phyloP scores from a whole-genome alignment of 768 basidiomycete species.

The Kwoniella botswanensis region DNA sequence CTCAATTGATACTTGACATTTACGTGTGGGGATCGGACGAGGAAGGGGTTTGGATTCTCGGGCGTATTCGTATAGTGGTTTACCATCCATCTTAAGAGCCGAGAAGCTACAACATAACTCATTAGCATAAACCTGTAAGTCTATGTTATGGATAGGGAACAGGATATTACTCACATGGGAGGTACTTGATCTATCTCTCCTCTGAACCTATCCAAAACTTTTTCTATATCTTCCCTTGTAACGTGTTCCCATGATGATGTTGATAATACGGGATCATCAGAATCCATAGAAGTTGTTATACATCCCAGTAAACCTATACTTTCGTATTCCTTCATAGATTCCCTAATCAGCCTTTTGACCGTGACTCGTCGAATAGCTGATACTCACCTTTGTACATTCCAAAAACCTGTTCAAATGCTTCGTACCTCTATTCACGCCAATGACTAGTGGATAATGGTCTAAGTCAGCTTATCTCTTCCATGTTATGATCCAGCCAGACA shows the following conservation, averaged over 20 bases:
- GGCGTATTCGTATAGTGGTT: slow-evolving; percentile 92
- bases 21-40: slow-evolving; percentile 86
- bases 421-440: slow-evolving; percentile 87
- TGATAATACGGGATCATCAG: slow-evolving; percentile 80
- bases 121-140: not conserved
- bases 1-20: slow-evolving; percentile 79
- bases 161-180: slow-evolving; percentile 70
- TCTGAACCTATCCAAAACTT: slow-evolving; percentile 71
- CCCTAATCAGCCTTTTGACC: slow-evolving; percentile 14
- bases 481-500: not conserved
- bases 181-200: slow-evolving; percentile 90
- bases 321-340: slow-evolving; percentile 74
- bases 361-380: not conserved
- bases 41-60: slow-evolving; percentile 87
- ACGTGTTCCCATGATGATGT: slow-evolving; percentile 67
- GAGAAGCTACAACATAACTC: slow-evolving; percentile 71
- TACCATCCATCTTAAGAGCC: slow-evolving; percentile 97
- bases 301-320: slow-evolving; percentile 90
- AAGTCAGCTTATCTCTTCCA: not conserved
- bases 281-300: slow-evolving; percentile 93
- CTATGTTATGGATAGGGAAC: not conserved
- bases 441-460: slow-evolving; percentile 64
- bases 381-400: slow-evolving; percentile 82
- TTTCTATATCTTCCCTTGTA: slow-evolving; percentile 75
- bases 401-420: slow-evolving; percentile 83